Evolutionary conservation across 352 stramenopile species (phyloP).

Genomic region (Hyaloperonospora arabidopsidis): DNA sequence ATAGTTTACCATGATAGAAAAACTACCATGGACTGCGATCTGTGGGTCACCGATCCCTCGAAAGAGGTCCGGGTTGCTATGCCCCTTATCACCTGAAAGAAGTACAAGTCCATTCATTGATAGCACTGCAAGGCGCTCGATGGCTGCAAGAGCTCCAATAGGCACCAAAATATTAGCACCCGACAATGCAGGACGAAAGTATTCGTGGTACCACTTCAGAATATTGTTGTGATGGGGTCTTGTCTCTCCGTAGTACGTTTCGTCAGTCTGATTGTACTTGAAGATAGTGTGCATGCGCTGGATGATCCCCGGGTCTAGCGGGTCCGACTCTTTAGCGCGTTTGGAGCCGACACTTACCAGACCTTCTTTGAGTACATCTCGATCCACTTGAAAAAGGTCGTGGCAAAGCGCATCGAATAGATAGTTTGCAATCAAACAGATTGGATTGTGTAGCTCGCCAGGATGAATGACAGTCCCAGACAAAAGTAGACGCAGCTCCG

Average conservation of each 20-base stretch:
- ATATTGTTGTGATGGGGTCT: slow-evolving; percentile 83
- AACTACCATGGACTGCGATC: slow-evolving; percentile 92
- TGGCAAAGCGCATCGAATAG: slow-evolving; percentile 92
- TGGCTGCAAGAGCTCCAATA: slow-evolving; percentile 79
- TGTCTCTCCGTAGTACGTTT: slow-evolving; percentile 74
- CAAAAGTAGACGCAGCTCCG: slow-evolving; percentile 58
- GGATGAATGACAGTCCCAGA: slow-evolving; percentile 46
- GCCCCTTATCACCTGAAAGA: slow-evolving; percentile 91
- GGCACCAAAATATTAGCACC: slow-evolving; percentile 86
- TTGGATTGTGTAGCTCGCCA: slow-evolving; percentile 66
- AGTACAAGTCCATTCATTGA: slow-evolving; percentile 59
- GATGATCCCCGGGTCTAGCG: slow-evolving; percentile 91
- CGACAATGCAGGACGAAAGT: slow-evolving; percentile 49
- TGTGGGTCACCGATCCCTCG: slow-evolving; percentile 87
- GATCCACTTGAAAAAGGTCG: slow-evolving; percentile 86
- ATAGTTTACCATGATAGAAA: slow-evolving; percentile 95
- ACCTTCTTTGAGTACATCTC: slow-evolving; percentile 83
- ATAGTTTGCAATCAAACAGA: slow-evolving; percentile 91
- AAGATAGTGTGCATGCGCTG: slow-evolving; percentile 87
- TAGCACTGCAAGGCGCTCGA: slow-evolving; percentile 62
- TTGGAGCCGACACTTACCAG: slow-evolving; percentile 85
- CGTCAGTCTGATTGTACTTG: slow-evolving; percentile 74
- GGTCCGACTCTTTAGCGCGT: slow-evolving; percentile 55
- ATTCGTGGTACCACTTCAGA: slow-evolving; percentile 87
- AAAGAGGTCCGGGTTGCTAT: slow-evolving; percentile 91